A percentile compares a stretch with the other conserved stretches of the same genome.
Evolutionary conservation across 805 yeast genomes (phyloP).

Genomic region (Suhomyces faveliae): DNA sequence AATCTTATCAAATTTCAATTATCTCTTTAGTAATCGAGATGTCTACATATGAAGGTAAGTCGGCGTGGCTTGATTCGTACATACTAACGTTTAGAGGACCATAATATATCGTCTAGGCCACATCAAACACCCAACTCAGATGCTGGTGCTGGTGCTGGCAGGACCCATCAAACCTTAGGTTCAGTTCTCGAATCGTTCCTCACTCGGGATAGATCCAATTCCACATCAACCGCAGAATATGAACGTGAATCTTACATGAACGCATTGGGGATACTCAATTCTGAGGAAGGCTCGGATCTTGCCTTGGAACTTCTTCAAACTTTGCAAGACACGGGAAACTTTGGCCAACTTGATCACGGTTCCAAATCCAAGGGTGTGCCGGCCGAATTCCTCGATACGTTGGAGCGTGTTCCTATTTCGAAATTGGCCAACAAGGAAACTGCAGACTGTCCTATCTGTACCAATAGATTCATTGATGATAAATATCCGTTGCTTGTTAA

Average conservation of each 20-base stretch:
- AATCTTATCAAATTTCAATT: background rate
- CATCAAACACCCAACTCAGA: slow-evolving; percentile 33
- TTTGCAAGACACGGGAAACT: slow-evolving; percentile 13
- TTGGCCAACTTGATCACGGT: slow-evolving; percentile 5
- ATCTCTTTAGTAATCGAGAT: slow-evolving; percentile 9
- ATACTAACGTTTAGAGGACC: slow-evolving; percentile 31
- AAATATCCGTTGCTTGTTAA: slow-evolving; percentile 75
- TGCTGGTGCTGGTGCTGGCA: slow-evolving; percentile 7
- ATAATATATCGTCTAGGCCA: slow-evolving; percentile 24
- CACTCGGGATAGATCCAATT: slow-evolving; percentile 12
- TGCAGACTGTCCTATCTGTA: slow-evolving; percentile 84
- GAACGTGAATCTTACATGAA: slow-evolving; percentile 25
- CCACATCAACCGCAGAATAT: slow-evolving; percentile 7
- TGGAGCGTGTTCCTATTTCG: slow-evolving; percentile 59
- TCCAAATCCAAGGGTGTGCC: slow-evolving; percentile 50
- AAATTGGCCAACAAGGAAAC: slow-evolving; percentile 41
- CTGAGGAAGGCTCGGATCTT: slow-evolving; percentile 31
- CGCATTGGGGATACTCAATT: slow-evolving; percentile 30
- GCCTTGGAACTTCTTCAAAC: slow-evolving; percentile 27
- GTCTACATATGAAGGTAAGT: slow-evolving; percentile 49
- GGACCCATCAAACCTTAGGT: slow-evolving; percentile 29
- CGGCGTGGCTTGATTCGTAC: background rate
- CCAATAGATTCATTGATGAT: slow-evolving; percentile 67
- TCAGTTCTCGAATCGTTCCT: slow-evolving; percentile 37
- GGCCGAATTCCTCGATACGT: slow-evolving; percentile 67